Evolutionary conservation across 177 flowering plant genomes (phyloP), one percentile per base, ranked within the genome.

Genomic region (Telopea speciosissima): DNA sequence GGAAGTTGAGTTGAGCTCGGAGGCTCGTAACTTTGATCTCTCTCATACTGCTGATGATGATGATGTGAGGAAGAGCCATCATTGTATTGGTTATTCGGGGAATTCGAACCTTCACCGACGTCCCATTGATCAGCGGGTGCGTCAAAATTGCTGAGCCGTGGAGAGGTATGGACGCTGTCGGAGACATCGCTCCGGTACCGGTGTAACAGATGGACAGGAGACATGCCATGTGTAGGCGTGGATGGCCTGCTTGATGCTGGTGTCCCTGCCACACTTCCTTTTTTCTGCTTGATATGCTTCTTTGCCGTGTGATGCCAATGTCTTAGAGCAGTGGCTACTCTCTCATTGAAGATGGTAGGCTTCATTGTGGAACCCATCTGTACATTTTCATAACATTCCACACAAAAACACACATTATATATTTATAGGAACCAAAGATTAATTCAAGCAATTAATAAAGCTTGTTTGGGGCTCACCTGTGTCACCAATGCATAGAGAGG

Each of bases 281-380:
- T 23, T 65, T 65, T 70, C 26, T 73, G 64, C 62, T 73, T 78
- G 31, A 81, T n/a, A 62, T 76, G 75, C 73, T 78, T 78, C 69
- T 42, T 78, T 7, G 79, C 81, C 10, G 56, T 45, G 8, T 75
- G 76, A 62, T 79, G 81, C 81, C 83, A 81, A 5, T 23, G 70
- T 62, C 69, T 42, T 4, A 81, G 70, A 4, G 81, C 79, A 19
- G 22, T 67, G 1, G 79, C 76, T 17, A 76, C 76, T 44, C 73
- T 73, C 23, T 81, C 78, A 33, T 81, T 72, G 73, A 81, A 81
- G 14, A 78, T 74, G 7, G 81, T 74, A 19, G 83, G 76, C 59
- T 76, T 81, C 81, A 78, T 81, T 25, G 45, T 81, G n/a, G 81
- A 81, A 25, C 83, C 81, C 83, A 81, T 81, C 79, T 81, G 76